Percentiles rank a stretch among this genome's conserved stretches.
phyloP scores from a whole-genome alignment of 768 basidiomycete species.

The Cystofilobasidium macerans region DNA sequence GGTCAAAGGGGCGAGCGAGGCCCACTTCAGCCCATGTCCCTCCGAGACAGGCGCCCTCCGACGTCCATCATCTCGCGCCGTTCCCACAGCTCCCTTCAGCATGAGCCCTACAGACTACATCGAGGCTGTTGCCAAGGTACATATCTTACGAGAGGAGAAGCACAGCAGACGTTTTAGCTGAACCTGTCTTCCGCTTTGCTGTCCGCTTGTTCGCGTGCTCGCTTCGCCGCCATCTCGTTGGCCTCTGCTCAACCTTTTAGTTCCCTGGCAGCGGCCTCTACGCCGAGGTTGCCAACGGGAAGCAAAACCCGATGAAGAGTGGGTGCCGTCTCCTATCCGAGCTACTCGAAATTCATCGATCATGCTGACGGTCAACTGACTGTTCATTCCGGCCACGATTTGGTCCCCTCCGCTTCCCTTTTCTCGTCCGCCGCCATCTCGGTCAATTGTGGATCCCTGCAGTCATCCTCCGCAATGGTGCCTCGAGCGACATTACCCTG shows the following conservation, averaged over 20 bases:
- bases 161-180: too few species aligned
- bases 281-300: neutral
- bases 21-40: too few species aligned
- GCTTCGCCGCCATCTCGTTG: neutral
- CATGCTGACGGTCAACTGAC: neutral
- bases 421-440: too few species aligned
- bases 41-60: too few species aligned
- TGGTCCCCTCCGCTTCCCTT: too few species aligned
- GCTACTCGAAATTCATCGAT: too few species aligned
- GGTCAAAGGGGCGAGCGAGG: neutral
- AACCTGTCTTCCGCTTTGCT: neutral
- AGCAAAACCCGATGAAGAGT: too few species aligned
- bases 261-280: neutral
- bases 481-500: conserved; percentile 6
- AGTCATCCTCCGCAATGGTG: conserved; percentile 8
- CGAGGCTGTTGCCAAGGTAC: neutral
- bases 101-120: conserved; percentile 1
- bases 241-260: neutral
- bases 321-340: too few species aligned
- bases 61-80: too few species aligned
- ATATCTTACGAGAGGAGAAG: neutral
- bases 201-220: neutral
- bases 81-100: too few species aligned
- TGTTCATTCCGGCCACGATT: too few species aligned
- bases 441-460: neutral